phyloP scores from a whole-genome alignment of 495 filamentous ascomycete species.

The Penicillium goetzii region DNA sequence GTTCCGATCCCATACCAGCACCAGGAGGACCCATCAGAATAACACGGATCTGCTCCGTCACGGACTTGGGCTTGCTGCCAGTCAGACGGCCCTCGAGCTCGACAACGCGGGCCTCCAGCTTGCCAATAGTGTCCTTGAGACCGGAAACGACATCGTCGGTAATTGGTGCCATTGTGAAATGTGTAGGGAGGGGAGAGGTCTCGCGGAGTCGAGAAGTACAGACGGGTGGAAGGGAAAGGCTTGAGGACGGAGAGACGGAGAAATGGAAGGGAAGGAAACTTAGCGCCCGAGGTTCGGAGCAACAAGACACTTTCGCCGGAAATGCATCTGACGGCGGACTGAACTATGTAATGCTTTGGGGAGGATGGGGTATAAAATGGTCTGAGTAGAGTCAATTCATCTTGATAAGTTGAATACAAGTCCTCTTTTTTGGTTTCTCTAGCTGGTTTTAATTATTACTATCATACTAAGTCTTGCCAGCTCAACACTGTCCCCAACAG shows the following conservation, averaged over 20 bases:
- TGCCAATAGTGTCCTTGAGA: constrained; percentile 75
- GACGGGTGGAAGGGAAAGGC: constrained; percentile 28
- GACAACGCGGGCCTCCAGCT: constrained; percentile 82
- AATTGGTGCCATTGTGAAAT: constrained; percentile 76
- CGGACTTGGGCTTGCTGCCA: constrained; percentile 54
- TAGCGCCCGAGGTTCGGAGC: constrained; percentile 40
- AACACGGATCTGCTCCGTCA: constrained; percentile 76
- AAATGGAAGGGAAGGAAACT: constrained; percentile 42
- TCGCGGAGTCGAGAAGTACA: constrained; percentile 12
- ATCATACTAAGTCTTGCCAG: not conserved
- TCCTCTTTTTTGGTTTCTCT: not conserved
- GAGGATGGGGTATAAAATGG: not conserved
- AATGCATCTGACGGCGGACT: constrained; percentile 1
- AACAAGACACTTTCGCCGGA: constrained; percentile 4
- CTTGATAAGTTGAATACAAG: not conserved
- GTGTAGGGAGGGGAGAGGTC: constrained; percentile 28
- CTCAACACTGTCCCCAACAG: not conserved
- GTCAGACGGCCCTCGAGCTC: constrained; percentile 71
- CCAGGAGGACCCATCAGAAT: constrained; percentile 97
- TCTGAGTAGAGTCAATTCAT: not conserved
- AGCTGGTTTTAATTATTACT: not conserved
- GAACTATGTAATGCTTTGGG: not conserved
- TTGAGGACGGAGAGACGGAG: constrained; percentile 38
- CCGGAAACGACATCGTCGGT: constrained; percentile 73
- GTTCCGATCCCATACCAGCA: constrained; percentile 67